phyloP scores from a whole-genome alignment of 2,329 filamentous ascomycete genomes.

The Fusarium concolor region DNA sequence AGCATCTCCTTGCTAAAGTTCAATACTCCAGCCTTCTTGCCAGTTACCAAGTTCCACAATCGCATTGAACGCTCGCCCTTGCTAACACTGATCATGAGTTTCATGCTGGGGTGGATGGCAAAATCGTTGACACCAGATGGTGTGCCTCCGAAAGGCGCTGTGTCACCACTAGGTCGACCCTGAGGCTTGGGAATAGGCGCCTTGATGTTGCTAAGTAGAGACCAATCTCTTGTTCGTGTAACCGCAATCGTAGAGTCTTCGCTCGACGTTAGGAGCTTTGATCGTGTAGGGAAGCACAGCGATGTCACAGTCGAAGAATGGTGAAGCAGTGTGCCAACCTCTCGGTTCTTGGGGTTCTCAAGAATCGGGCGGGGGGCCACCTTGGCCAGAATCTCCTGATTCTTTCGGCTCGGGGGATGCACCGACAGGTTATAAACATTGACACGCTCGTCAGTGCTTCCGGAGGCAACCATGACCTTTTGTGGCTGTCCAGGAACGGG shows the following conservation, averaged over 20 bases:
- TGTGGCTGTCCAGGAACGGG: slow-evolving; percentile 71
- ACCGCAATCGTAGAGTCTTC: slow-evolving; percentile 95
- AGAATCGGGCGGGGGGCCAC: slow-evolving; percentile 79
- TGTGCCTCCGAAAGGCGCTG: slow-evolving; percentile 81
- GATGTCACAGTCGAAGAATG: slow-evolving; percentile 85
- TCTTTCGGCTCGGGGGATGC: slow-evolving; percentile 68
- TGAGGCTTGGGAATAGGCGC: slow-evolving; percentile 83
- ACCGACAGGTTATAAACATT: slow-evolving; percentile 92
- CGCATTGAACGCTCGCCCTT: slow-evolving; percentile 92
- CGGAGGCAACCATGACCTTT: slow-evolving; percentile 90
- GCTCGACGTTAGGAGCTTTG: slow-evolving; percentile 86
- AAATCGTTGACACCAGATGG: slow-evolving; percentile 95
- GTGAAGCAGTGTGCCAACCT: slow-evolving; percentile 87
- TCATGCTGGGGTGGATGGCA: slow-evolving; percentile 94
- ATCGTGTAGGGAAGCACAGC: slow-evolving; percentile 83
- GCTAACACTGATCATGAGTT: slow-evolving; percentile 93
- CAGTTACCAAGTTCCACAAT: slow-evolving; percentile 96
- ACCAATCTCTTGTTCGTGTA: slow-evolving; percentile 89
- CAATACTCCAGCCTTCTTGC: slow-evolving; percentile 92
- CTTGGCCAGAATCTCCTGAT: slow-evolving; percentile 71
- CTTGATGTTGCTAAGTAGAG: slow-evolving; percentile 86
- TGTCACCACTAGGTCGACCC: slow-evolving; percentile 89
- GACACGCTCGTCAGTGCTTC: slow-evolving; percentile 92
- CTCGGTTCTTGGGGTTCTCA: slow-evolving; percentile 87
- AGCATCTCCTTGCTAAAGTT: slow-evolving; percentile 83